A percentile compares a stretch with the other conserved stretches of the same genome.
phyloP scores from a whole-genome alignment of 2,329 filamentous ascomycete species.

The Fusarium nurragi region DNA sequence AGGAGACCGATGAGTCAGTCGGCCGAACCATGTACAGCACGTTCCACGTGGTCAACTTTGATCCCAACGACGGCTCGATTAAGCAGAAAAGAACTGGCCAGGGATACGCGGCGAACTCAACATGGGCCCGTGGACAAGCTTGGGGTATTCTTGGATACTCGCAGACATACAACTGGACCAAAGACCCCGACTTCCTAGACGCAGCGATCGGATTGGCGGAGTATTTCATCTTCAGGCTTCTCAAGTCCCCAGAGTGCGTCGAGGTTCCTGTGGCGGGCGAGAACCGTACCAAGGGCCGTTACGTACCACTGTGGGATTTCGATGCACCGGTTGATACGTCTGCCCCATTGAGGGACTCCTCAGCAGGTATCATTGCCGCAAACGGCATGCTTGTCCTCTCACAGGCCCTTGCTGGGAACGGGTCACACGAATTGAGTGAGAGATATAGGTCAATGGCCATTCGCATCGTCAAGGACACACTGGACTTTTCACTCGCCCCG shows the following conservation, averaged over 20 bases:
- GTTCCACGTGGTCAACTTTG: constrained; percentile 61
- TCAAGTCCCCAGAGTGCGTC: constrained; percentile 46
- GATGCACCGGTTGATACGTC: constrained; percentile 53
- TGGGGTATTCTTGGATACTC: constrained; percentile 63
- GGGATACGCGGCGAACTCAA: constrained; percentile 57
- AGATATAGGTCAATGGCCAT: constrained; percentile 45
- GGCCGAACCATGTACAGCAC: constrained; percentile 48
- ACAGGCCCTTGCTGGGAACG: constrained; percentile 42
- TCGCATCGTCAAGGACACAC: constrained; percentile 45
- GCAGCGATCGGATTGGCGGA: constrained; percentile 58
- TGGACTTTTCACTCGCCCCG: constrained; percentile 41
- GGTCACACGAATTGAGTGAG: constrained; percentile 19
- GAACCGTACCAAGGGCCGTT: constrained; percentile 30
- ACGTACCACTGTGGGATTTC: constrained; percentile 57
- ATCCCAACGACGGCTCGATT: constrained; percentile 53
- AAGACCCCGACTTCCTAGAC: constrained; percentile 54
- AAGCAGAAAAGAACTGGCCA: constrained; percentile 60
- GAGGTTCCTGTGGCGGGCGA: constrained; percentile 23
- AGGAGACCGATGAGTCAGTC: constrained; percentile 41
- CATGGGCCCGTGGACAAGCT: constrained; percentile 62
- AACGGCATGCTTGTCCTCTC: constrained; percentile 53
- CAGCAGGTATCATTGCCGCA: constrained; percentile 52
- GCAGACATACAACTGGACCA: constrained; percentile 60
- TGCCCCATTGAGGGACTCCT: constrained; percentile 49
- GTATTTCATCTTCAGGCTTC: constrained; percentile 59